Conservation (phyloP, 1,139 yeast species). For the Hanseniaspora gamundiae region DNA sequence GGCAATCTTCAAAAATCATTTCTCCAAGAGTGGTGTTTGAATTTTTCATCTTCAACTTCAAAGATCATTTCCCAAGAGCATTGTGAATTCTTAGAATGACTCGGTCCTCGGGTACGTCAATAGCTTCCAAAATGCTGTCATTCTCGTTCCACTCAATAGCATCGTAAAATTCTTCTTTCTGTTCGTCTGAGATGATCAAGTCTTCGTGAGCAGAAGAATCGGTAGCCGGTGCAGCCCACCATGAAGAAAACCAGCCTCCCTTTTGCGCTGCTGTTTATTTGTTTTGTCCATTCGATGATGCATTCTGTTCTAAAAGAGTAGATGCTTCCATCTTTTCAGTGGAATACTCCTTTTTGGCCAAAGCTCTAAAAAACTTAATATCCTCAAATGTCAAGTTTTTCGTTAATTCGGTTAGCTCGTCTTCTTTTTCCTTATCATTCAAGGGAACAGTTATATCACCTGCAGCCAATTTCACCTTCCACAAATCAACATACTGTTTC, state of each 20-base stretch:
- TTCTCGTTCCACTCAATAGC: constrained; percentile 87
- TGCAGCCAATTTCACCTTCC: constrained; percentile 42
- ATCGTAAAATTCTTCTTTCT: constrained; percentile 73
- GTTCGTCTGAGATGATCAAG: constrained; percentile 47
- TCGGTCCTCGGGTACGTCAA: constrained; percentile 65
- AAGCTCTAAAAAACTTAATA: constrained; percentile 69
- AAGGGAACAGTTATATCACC: constrained; percentile 21
- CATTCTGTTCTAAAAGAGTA: constrained; percentile 14
- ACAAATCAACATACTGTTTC: constrained; percentile 51
- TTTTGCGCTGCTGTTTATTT: constrained; percentile 7
- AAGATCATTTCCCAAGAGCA: constrained; percentile 63
- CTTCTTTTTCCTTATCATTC: constrained; percentile 25
- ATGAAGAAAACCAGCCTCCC: constrained; percentile 46
- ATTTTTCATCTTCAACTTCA: constrained; percentile 38
- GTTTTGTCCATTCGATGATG: constrained; percentile 9
- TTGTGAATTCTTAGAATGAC: constrained; percentile 56
- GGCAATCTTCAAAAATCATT: constrained; percentile 72
- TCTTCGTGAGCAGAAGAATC: constrained; percentile 22
- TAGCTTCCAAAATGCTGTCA: constrained; percentile 36
- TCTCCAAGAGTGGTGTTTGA: constrained; percentile 50
- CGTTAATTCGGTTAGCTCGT: constrained; percentile 43
- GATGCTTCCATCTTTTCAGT: constrained; percentile 35
- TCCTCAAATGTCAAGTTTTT: constrained; percentile 58
- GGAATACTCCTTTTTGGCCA: constrained; percentile 56
- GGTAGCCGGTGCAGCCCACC: constrained; percentile 35